Percentiles rank a stretch among this genome's conserved stretches.
phyloP scores from a whole-genome alignment of 257 asterid species.

The Solanum virginianum region DNA sequence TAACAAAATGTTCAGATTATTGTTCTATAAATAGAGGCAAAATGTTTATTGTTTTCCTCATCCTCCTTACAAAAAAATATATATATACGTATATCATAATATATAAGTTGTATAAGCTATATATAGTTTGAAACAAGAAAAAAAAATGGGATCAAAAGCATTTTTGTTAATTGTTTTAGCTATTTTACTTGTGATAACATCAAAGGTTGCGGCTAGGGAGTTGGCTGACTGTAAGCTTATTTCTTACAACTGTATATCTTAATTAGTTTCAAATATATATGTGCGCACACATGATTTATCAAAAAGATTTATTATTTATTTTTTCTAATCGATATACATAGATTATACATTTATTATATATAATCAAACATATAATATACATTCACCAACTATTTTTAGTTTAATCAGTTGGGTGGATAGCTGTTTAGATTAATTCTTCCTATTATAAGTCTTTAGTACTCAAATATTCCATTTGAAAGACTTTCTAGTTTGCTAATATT shows the following conservation, averaged over 20 bases:
- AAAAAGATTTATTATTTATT: no score
- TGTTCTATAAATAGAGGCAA: not conserved
- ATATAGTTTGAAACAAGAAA: not conserved
- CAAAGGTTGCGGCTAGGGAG: slow-evolving; percentile 4
- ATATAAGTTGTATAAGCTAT: not conserved
- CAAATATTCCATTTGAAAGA: no score
- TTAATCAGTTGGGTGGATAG: no score
- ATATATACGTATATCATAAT: not conserved
- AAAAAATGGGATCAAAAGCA: slow-evolving; percentile 1
- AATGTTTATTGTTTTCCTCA: not conserved
- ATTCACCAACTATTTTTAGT: no score
- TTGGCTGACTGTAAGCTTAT: not conserved
- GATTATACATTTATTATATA: no score
- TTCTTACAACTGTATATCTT: not conserved
- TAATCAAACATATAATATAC: no score
- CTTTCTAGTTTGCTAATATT: no score
- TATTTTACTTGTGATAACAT: not conserved
- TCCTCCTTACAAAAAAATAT: not conserved
- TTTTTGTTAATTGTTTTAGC: not conserved
- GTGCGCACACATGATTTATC: no score
- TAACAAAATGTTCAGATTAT: not conserved
- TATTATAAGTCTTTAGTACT: no score
- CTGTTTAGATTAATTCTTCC: no score
- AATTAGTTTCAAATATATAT: no score
- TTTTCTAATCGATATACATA: no score